These are phyloP conservation scores for Lentinula boryana DNA, from an alignment of 768 basidiomycete genomes.

Conservation along the genomic window DNA sequence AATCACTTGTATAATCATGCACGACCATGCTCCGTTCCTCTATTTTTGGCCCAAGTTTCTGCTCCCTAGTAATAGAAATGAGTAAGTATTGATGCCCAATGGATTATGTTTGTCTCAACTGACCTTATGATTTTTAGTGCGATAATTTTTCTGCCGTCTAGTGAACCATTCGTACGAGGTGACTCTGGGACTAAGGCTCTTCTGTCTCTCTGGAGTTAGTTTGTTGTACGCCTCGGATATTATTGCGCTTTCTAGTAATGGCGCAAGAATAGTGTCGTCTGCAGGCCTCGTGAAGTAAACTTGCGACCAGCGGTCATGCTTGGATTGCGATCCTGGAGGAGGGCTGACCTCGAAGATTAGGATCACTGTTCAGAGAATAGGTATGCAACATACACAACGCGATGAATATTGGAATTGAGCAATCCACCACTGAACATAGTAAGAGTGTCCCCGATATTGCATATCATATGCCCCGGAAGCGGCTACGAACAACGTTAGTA, in stretches of 20 bases:
- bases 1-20: too few species aligned
- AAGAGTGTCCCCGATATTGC: slow-evolving; percentile 60
- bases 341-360: slow-evolving; percentile 31
- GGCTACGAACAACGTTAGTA: slow-evolving; percentile 35
- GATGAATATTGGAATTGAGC: slow-evolving; percentile 57
- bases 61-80: too few species aligned
- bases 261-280: slow-evolving; percentile 41
- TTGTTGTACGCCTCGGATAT: slow-evolving; percentile 38
- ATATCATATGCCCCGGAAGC: slow-evolving; percentile 49
- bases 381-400: slow-evolving; percentile 41
- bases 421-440: slow-evolving; percentile 59
- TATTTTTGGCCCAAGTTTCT: too few species aligned
- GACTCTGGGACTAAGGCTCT: slow-evolving; percentile 22
- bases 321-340: slow-evolving; percentile 51
- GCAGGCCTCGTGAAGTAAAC: slow-evolving; percentile 66
- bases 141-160: slow-evolving; percentile 37
- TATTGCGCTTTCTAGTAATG: slow-evolving; percentile 42
- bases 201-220: slow-evolving; percentile 26
- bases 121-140: slow-evolving; percentile 37
- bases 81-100: too few species aligned
- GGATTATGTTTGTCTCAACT: too few species aligned
- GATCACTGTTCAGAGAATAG: too few species aligned
- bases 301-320: slow-evolving; percentile 55
- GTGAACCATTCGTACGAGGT: slow-evolving; percentile 39
- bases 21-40: too few species aligned